Base-by-base conservation (phyloP, 2,329 filamentous ascomycete genomes). In the Zymoseptoria tritici region DNA sequence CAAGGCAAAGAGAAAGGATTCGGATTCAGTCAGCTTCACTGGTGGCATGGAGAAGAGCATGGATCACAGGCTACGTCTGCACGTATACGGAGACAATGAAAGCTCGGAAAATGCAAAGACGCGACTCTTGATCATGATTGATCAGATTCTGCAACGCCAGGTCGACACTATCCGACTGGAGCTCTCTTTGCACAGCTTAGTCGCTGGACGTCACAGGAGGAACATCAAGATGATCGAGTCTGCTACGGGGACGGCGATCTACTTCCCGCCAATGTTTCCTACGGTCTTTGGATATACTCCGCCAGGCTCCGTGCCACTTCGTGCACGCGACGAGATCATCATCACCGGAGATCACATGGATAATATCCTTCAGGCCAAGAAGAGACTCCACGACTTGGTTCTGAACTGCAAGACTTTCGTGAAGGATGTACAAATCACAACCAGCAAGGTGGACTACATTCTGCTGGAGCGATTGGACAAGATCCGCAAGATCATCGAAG, bases 161-260 rank as follows among this genome's bases (percentile, higher is more conserved):
- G 88, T 94, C 57, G 91, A 96, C 73, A 85, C 83, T 54, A 85
- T 91, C 70, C 89, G 89, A 71, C 81, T 96, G 60, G 92, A 97
- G 67, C 79, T 93, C 55, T 90, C 91, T 24, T 83, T 96, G 72
- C 94, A 99, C 73, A 94, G 91, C 60, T 82, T 97, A 58, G 86
- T 97, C 55, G 97, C 92, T 73, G 94, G 94, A 54, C 89, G 94
- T 54, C 93, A 92, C 67, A 85, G 94, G 67, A 96, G 96, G 80
- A 97, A 97, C 74, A 96, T 99, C 79, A 97, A 97, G 79, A 80
- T 94, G 69, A 97, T 99, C 71, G 94, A 99, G 76, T 96, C 94
- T 13, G 86, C 89, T 26, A 97, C 94, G 13, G 91, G 92, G 69
- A 97, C 94, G 8, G 93, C 94, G 64, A 97, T 99, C 69, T 99